Conservation (phyloP, 441 rosid species). For the Daphne laureola region DNA sequence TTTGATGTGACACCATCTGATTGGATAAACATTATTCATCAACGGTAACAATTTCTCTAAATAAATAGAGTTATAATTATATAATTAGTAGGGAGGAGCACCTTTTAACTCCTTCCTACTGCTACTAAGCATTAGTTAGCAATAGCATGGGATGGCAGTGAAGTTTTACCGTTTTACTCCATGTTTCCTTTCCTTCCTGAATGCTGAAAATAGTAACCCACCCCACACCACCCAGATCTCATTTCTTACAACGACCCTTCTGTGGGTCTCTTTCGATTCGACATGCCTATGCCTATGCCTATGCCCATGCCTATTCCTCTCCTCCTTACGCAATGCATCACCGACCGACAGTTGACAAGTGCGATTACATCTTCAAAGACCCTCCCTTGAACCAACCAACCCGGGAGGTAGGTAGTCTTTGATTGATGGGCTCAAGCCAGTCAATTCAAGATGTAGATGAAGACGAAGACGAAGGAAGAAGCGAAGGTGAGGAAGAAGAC, state of each 20-base stretch:
- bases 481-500: slow-evolving; percentile 30
- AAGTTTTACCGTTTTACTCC: too few relatives aligned
- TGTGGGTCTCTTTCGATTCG: background rate
- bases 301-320: too few relatives aligned
- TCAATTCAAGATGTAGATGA: slow-evolving; percentile 42
- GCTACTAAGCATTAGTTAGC: too few relatives aligned
- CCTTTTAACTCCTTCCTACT: too few relatives aligned
- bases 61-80: too few relatives aligned
- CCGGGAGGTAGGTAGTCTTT: background rate
- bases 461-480: slow-evolving; percentile 32
- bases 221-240: slow-evolving; percentile 9
- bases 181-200: too few relatives aligned
- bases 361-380: slow-evolving; percentile 15
- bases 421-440: slow-evolving; percentile 67
- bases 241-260: background rate
- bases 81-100: too few relatives aligned
- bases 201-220: too few relatives aligned
- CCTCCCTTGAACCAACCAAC: slow-evolving; percentile 1
- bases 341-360: slow-evolving; percentile 8
- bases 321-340: slow-evolving; percentile 1
- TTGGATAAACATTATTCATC: too few relatives aligned
- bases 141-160: too few relatives aligned
- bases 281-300: background rate
- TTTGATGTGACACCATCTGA: too few relatives aligned
- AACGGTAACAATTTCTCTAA: too few relatives aligned